A percentile compares a stretch with the other conserved stretches of the same genome.
Evolutionary conservation across 2,329 filamentous ascomycete genomes (phyloP).

Genomic region (Dothiorella sarmentorum): DNA sequence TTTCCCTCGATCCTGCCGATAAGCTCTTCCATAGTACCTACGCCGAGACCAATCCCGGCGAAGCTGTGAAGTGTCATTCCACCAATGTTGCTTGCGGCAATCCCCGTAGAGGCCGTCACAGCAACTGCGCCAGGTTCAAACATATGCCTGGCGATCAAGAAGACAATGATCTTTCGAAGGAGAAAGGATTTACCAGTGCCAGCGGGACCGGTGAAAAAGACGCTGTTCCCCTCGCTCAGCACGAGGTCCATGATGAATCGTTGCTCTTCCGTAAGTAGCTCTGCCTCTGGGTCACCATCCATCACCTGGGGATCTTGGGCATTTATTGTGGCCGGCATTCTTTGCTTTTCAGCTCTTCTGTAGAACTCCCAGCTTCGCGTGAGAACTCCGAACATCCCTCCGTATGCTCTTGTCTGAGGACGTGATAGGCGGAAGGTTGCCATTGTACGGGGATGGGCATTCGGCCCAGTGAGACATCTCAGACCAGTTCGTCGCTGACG

Average conservation of each 20-base stretch:
- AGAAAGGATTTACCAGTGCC: constrained; percentile 59
- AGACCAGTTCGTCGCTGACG: too few species aligned
- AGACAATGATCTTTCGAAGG: constrained; percentile 47
- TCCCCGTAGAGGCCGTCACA: constrained; percentile 59
- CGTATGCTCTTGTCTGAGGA: too few species aligned
- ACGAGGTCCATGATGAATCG: constrained; percentile 51
- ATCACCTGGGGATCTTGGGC: too few species aligned
- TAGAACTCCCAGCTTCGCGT: too few species aligned
- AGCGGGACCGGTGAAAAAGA: constrained; percentile 64
- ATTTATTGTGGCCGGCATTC: too few species aligned
- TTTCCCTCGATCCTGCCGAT: constrained; percentile 19
- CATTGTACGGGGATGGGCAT: too few species aligned
- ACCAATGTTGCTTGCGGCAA: constrained; percentile 55
- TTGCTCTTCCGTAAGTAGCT: too few species aligned
- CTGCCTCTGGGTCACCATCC: too few species aligned
- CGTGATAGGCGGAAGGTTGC: too few species aligned
- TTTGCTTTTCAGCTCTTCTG: too few species aligned
- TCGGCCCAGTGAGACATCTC: too few species aligned
- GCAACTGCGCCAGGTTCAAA: neutral
- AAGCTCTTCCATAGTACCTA: neutral
- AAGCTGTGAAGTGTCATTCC: constrained; percentile 58
- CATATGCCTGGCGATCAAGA: constrained; percentile 30
- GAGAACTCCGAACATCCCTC: too few species aligned
- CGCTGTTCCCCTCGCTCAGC: constrained; percentile 47
- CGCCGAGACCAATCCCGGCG: constrained; percentile 38